phyloP scores from a whole-genome alignment of 1,284 basidiomycete genomes.

The Cutaneotrichosporon cutaneum region DNA sequence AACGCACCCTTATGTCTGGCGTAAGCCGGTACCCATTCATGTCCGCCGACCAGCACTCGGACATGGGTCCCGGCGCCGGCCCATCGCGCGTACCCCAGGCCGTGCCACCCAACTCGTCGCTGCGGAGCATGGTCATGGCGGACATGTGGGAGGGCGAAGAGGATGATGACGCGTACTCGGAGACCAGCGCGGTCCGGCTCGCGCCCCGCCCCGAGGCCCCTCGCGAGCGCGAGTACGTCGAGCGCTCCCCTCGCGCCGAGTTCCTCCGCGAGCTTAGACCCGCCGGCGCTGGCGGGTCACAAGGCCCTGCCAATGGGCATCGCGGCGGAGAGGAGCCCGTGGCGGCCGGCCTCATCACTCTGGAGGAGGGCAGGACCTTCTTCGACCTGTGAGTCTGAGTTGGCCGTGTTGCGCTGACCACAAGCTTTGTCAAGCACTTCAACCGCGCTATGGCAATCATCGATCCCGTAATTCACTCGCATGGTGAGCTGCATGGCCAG shows the following conservation, averaged over 20 bases:
- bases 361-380: slow-evolving; percentile 33
- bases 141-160: slow-evolving; percentile 29
- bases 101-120: slow-evolving; percentile 17
- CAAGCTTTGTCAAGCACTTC: slow-evolving; percentile 35
- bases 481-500: slow-evolving; percentile 13
- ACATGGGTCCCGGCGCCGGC: neutral
- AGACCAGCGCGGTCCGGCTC: slow-evolving; percentile 9
- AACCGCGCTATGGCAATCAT: slow-evolving; percentile 34
- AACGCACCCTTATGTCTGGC: slow-evolving; percentile 16
- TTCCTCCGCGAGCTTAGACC: slow-evolving; percentile 7
- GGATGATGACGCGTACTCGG: slow-evolving; percentile 19
- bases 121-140: slow-evolving; percentile 26
- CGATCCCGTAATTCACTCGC: slow-evolving; percentile 33
- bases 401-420: neutral
- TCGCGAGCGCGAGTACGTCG: neutral
- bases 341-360: slow-evolving; percentile 30
- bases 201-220: neutral
- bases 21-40: slow-evolving; percentile 25
- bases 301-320: slow-evolving; percentile 4
- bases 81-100: slow-evolving; percentile 9
- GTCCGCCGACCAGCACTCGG: slow-evolving; percentile 12
- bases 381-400: slow-evolving; percentile 32
- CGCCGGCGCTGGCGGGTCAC: neutral
- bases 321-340: slow-evolving; percentile 31
- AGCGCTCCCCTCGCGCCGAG: slow-evolving; percentile 8